Evolutionary conservation across 2,329 filamentous ascomycete species (phyloP), one percentile per base, ranked within the genome.

Genomic region (Aureobasidium sp.): DNA sequence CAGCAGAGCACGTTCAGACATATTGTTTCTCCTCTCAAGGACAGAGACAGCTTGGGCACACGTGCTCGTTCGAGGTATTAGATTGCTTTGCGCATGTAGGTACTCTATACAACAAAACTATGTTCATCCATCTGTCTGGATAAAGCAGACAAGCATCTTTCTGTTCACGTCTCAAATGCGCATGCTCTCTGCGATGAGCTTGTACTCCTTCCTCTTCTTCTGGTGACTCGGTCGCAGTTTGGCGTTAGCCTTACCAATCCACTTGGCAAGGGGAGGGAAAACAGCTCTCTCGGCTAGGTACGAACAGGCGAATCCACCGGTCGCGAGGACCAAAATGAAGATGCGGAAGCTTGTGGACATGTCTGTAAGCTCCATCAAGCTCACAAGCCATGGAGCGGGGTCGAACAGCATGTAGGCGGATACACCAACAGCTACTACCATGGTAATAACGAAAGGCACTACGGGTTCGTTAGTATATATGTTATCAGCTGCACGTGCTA

Each of bases 141-240:
- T 13, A 44, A 17, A 29, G 10, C 29, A 48, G 26, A 29, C 27
- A 34, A 34, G 41, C 12, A 24, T 46, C 26, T n/a, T 15, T 53
- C 34, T 41, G 20, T 6, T 17, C 8, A 24, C 5, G 13, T 17
- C 32, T 46, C 36, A 69, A 10, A 69, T 64, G 56, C 67, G 63
- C 73, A 75, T 88, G 62, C 84, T 79, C 71, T 94, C 88, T 55
- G 82, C 72, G 34, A 97, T 87, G 24, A 90, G 69, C 77, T 97
- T 97, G 72, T 97, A 97, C 76, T 87, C 80, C 75, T 96, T 96
- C 66, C 92, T 83, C 76, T 88, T 85, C 78, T 97, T 97, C 47
- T 79, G 76, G 71, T 79, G 81, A 55, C 82, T 72, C 74, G 67
- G 83, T 76, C 72, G 76, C 52, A 91, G 61, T n/a, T 73, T 76